Evolutionary conservation across 2,329 filamentous ascomycete genomes (phyloP).

Genomic region (Talaromyces atroroseus): DNA sequence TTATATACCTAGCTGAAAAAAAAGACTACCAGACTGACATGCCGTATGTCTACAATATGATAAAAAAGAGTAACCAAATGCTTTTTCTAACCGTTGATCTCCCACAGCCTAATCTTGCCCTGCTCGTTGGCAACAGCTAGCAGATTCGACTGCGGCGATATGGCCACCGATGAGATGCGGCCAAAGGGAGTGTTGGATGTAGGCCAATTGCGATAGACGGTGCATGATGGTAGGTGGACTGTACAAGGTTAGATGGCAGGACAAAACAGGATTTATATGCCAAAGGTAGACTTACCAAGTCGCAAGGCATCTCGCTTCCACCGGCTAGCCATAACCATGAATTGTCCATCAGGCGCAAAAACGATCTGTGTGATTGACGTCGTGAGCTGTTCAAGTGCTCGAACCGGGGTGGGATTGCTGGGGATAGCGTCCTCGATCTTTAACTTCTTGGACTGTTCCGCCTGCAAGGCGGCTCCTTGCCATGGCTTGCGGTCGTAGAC

Average conservation of each 20-base stretch:
- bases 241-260: background rate
- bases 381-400: slow-evolving; percentile 76
- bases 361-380: slow-evolving; percentile 73
- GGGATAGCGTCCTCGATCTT: slow-evolving; percentile 49
- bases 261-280: background rate
- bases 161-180: slow-evolving; percentile 68
- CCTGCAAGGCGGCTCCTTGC: slow-evolving; percentile 36
- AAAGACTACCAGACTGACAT: background rate
- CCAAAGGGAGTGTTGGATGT: slow-evolving; percentile 85
- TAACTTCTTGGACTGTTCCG: slow-evolving; percentile 19
- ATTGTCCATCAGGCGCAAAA: slow-evolving; percentile 84
- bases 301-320: slow-evolving; percentile 85
- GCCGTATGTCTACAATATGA: too few relatives aligned
- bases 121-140: slow-evolving; percentile 83
- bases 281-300: slow-evolving; percentile 43
- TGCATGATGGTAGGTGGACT: slow-evolving; percentile 81
- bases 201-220: slow-evolving; percentile 95
- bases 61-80: too few relatives aligned
- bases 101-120: slow-evolving; percentile 86
- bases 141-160: slow-evolving; percentile 60
- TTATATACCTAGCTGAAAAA: background rate
- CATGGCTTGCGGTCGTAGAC: slow-evolving; percentile 78
- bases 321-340: slow-evolving; percentile 77
- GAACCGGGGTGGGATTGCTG: slow-evolving; percentile 63
- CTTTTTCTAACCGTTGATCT: slow-evolving; percentile 53